Evolutionary conservation across 192 early-diverging fungal species (phyloP).

Genomic region (Coemansia sp.): DNA sequence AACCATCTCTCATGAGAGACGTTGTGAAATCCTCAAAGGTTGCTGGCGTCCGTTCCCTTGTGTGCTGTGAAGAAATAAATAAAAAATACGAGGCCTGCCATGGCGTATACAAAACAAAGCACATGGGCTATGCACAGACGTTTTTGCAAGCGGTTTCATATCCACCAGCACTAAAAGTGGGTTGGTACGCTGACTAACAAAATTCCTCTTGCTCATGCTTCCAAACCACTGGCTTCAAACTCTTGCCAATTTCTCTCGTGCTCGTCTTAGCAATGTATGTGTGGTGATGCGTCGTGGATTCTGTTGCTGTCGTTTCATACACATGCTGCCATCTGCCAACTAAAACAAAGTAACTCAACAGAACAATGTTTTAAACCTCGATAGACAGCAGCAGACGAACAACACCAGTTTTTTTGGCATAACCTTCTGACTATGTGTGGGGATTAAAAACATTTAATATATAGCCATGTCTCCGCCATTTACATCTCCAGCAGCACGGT

Average conservation of each 20-base stretch:
- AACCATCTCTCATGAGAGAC: no score
- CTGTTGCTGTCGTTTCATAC: neutral
- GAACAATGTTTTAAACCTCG: neutral
- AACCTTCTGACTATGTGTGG: neutral
- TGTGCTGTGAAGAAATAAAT: neutral
- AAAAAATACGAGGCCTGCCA: neutral
- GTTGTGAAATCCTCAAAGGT: neutral
- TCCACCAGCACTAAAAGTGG: neutral
- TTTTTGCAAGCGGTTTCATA: neutral
- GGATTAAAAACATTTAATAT: neutral
- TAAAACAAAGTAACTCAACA: neutral
- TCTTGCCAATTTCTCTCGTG: neutral
- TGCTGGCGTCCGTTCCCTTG: neutral
- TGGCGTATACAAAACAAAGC: no score
- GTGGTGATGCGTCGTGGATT: neutral
- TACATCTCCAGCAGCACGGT: no score
- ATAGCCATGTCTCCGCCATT: neutral
- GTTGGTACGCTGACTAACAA: neutral
- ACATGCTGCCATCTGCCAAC: neutral
- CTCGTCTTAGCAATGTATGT: neutral
- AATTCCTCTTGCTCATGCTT: neutral
- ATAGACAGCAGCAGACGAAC: neutral
- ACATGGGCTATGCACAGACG: neutral
- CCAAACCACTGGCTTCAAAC: neutral
- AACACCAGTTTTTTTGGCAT: neutral